Conservation (phyloP, 1,284 basidiomycete genomes). For the Gomphus bonarii region DNA sequence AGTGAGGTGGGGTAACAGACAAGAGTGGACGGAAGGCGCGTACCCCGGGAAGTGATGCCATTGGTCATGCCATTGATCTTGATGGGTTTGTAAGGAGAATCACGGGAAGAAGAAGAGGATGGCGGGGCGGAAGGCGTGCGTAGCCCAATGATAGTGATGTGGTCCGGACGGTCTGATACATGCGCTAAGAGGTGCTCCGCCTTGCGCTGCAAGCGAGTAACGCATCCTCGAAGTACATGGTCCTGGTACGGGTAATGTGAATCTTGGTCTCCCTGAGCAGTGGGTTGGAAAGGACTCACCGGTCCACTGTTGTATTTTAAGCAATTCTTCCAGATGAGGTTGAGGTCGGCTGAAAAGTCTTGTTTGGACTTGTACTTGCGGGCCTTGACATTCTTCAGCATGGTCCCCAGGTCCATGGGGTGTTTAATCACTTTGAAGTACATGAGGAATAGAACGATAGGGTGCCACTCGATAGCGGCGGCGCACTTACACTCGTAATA, state of each 20-base stretch:
- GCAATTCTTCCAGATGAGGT: constrained; percentile 97
- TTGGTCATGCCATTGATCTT: constrained; percentile 6
- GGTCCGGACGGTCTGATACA: constrained; percentile 82
- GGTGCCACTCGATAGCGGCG: not conserved
- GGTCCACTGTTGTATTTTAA: constrained; percentile 85
- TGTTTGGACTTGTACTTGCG: constrained; percentile 89
- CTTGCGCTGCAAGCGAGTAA: constrained; percentile 66
- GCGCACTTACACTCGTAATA: constrained; percentile 66
- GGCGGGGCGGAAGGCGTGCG: constrained; percentile 15
- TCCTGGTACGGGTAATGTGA: constrained; percentile 24
- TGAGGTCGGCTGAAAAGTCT: constrained; percentile 89
- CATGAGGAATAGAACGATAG: not conserved
- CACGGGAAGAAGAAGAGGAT: constrained; percentile 10
- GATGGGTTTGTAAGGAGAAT: constrained; percentile 1
- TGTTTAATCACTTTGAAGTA: constrained; percentile 61
- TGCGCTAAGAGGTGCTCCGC: constrained; percentile 78
- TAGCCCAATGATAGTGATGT: constrained; percentile 26
- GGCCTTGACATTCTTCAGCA: constrained; percentile 86
- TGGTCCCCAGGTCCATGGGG: constrained; percentile 92
- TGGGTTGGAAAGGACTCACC: constrained; percentile 35
- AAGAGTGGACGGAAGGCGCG: not conserved
- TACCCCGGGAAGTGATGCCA: constrained; percentile 1
- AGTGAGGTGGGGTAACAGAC: not conserved
- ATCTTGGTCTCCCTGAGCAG: not conserved
- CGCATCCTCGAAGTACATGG: constrained; percentile 77